Evolutionary conservation across 1,284 basidiomycete species (phyloP).

Genomic region (Puccinia brachypodii): DNA sequence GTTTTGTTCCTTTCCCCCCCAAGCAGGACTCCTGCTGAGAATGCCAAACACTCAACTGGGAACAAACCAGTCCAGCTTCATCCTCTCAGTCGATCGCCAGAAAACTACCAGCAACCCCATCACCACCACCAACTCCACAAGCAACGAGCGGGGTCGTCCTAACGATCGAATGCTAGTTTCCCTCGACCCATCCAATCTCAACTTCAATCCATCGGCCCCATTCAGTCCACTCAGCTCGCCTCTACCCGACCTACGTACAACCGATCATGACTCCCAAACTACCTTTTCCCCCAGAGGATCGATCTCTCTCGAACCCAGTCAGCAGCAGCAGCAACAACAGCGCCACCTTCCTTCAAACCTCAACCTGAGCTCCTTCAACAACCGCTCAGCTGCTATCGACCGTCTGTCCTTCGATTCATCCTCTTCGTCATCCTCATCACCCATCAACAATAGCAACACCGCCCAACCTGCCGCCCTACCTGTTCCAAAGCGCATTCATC

Average conservation of each 20-base stretch:
- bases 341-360: neutral
- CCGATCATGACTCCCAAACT: neutral
- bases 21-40: too few species aligned
- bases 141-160: too few species aligned
- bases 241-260: slow-evolving; percentile 1
- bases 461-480: slow-evolving; percentile 20
- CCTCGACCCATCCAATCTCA: slow-evolving; percentile 8
- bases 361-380: neutral
- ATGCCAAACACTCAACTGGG: too few species aligned
- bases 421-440: neutral
- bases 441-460: neutral
- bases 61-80: too few species aligned
- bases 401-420: slow-evolving; percentile 3
- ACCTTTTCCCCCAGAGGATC: slow-evolving; percentile 1
- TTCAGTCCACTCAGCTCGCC: slow-evolving; percentile 20
- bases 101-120: too few species aligned
- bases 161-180: neutral
- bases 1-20: too few species aligned
- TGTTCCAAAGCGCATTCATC: neutral
- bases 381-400: neutral
- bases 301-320: neutral
- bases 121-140: too few species aligned
- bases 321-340: neutral
- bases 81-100: too few species aligned
- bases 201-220: neutral